Percentiles rank a stretch among this genome's conserved stretches.
These are phyloP conservation scores for Suhomyces bolitotheri DNA, from an alignment of 1,139 yeast species.

Conservation along the genomic window DNA sequence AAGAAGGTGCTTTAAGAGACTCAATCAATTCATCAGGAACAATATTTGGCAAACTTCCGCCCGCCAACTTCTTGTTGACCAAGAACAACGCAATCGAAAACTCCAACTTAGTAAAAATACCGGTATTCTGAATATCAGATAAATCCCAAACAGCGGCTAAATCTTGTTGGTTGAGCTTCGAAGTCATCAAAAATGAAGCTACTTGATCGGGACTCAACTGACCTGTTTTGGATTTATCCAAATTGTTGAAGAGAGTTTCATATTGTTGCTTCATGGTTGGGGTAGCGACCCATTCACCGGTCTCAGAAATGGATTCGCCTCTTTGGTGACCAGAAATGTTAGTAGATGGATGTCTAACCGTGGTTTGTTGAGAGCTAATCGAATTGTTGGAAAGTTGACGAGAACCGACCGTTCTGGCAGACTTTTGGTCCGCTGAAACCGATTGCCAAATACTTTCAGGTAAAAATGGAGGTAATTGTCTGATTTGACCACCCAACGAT, in stretches of 20 bases:
- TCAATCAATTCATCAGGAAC: slow-evolving; percentile 56
- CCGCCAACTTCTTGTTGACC: slow-evolving; percentile 80
- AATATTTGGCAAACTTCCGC: slow-evolving; percentile 71
- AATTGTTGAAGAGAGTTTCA: slow-evolving; percentile 71
- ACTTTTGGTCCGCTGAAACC: slow-evolving; percentile 19
- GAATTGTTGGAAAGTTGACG: slow-evolving; percentile 50
- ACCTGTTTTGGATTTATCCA: slow-evolving; percentile 69
- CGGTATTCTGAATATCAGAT: slow-evolving; percentile 86
- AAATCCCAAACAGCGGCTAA: slow-evolving; percentile 94
- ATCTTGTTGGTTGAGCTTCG: slow-evolving; percentile 80
- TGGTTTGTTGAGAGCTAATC: slow-evolving; percentile 50
- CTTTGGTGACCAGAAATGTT: slow-evolving; percentile 15
- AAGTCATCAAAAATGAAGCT: slow-evolving; percentile 85
- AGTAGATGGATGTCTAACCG: slow-evolving; percentile 34
- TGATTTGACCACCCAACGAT: slow-evolving; percentile 64
- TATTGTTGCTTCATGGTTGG: slow-evolving; percentile 74
- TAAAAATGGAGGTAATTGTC: slow-evolving; percentile 65
- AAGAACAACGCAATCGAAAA: slow-evolving; percentile 93
- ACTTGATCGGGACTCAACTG: slow-evolving; percentile 74
- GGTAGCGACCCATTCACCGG: slow-evolving; percentile 64
- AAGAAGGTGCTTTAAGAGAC: slow-evolving; percentile 24
- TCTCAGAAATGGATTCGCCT: slow-evolving; percentile 15
- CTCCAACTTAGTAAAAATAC: slow-evolving; percentile 75
- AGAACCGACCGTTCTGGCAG: slow-evolving; percentile 14
- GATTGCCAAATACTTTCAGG: slow-evolving; percentile 71